Conservation (phyloP, 345 rosid genomes). For the Eucalyptus leucophloia region DNA sequence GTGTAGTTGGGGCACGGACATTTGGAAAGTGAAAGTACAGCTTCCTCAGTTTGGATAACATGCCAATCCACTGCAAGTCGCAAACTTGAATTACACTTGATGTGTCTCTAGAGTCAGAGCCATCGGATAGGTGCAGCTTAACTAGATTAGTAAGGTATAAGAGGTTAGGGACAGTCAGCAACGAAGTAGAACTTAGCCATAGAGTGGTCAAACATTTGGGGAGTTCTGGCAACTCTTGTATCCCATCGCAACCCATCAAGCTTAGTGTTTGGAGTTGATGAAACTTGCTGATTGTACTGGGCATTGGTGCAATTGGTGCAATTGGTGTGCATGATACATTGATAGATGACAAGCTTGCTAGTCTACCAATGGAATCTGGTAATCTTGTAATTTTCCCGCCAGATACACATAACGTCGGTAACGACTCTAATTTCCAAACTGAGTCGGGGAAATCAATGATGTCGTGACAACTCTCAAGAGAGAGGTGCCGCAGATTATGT, state of each 20-base stretch:
- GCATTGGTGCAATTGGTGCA: too few species aligned
- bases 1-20: rapidly evolving
- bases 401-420: too few species aligned
- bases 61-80: too few species aligned
- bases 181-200: rapidly evolving
- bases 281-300: not conserved
- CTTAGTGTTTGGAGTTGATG: rapidly evolving
- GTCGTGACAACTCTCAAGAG: rapidly evolving
- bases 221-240: too few species aligned
- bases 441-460: rapidly evolving
- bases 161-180: too few species aligned
- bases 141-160: too few species aligned
- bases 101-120: rapidly evolving
- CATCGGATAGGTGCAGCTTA: rapidly evolving
- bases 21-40: rapidly evolving
- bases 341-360: rapidly evolving
- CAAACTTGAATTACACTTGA: too few species aligned
- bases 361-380: not conserved
- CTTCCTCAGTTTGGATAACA: rapidly evolving
- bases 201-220: too few species aligned
- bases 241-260: rapidly evolving
- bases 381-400: rapidly evolving
- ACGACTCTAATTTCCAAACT: rapidly evolving
- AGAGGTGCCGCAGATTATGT: not conserved
- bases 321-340: too few species aligned